Evolutionary conservation across 441 rosid species (phyloP), one percentile per base, ranked within the genome.

Genomic region (Dalechampia spathulata): DNA sequence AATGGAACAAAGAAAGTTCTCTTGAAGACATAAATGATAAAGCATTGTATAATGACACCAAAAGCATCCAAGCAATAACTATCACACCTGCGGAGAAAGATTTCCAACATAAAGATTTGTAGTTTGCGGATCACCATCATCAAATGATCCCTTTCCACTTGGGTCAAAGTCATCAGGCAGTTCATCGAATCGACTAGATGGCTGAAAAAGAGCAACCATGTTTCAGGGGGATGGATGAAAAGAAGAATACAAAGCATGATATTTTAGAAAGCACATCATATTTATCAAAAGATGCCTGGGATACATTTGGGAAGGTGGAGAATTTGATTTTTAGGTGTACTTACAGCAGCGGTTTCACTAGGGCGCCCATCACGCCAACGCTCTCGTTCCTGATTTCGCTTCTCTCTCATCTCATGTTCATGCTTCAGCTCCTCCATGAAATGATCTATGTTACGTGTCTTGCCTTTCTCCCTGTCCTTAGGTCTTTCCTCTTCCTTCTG

Each of bases 391-490:
- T 87, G 97, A 76, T 87, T 85, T 60, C 99, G 67, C 68, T 85
- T 94, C 80, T 90, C 98, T 72, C 97, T 87, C 90, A 85, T 57
- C 73, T 90, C 99, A 61, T 94, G 99, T 57, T 90, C 99, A 69
- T 84, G 96, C 76, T 87, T 94, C 80, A 94, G 77, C 80, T 93
- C 99, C 78, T 93, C 96, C 96, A 93, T 82, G 62, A 93, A 90
- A 74, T 85, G 72, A 79, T 94, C 99, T 70, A 94, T 93, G 64
- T 93, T 93, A 51, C 97, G 77, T 44, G 90, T 47, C 75, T 82
- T 93, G 65, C 91, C 95, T 78, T 83, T 93, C 37, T 93, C 99
- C 67, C 70, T 89, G 58, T 93, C 97, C 72, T 70, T 90, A 7
- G 76, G 68, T 56, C 80, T 83, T 60, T 87, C 97, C 60, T 82